These are phyloP conservation scores for Phialemonium atrogriseum DNA, from an alignment of 2,329 filamentous ascomycete species.

Conservation along the genomic window DNA sequence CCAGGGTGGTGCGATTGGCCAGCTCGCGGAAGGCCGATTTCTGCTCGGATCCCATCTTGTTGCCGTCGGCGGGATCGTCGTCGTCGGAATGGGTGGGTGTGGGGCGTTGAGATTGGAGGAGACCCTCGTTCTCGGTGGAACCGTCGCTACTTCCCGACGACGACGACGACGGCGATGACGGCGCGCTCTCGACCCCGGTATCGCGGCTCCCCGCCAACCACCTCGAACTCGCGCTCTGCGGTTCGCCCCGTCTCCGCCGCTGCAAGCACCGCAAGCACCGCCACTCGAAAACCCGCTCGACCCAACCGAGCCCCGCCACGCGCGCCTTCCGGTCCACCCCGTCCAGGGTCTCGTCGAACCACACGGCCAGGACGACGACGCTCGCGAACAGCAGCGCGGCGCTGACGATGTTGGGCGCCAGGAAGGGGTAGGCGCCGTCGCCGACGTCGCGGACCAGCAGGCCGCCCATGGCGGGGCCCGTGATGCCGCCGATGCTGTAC, in stretches of 20 bases:
- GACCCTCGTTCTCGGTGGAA: conserved; percentile 7
- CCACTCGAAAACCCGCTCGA: conserved; percentile 22
- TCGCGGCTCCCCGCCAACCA: conserved; percentile 10
- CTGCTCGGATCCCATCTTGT: conserved; percentile 40
- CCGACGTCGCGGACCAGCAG: conserved; percentile 61
- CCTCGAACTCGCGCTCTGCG: conserved; percentile 17
- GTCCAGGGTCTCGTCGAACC: conserved; percentile 83
- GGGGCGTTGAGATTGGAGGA: conserved; percentile 10
- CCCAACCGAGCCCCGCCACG: conserved; percentile 18
- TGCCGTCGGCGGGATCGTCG: conserved; percentile 21
- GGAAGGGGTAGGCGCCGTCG: conserved; percentile 64
- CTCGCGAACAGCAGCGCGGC: conserved; percentile 65
- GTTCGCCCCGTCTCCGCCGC: conserved; percentile 11
- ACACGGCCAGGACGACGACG: conserved; percentile 65
- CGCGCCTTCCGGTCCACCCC: conserved; percentile 13
- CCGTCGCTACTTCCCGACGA: conserved; percentile 16
- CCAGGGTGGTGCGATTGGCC: conserved; percentile 71
- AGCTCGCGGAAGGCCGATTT: conserved; percentile 42
- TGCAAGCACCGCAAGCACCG: no score
- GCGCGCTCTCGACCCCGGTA: no score
- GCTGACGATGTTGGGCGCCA: conserved; percentile 74
- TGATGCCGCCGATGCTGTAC: conserved; percentile 92
- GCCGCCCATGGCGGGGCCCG: conserved; percentile 85
- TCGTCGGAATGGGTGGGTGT: no score
- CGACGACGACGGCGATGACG: no score